Base-by-base conservation (phyloP, 225 moss, liverwort and hornwort genomes). In the Rhytidiadelphus loreus region DNA sequence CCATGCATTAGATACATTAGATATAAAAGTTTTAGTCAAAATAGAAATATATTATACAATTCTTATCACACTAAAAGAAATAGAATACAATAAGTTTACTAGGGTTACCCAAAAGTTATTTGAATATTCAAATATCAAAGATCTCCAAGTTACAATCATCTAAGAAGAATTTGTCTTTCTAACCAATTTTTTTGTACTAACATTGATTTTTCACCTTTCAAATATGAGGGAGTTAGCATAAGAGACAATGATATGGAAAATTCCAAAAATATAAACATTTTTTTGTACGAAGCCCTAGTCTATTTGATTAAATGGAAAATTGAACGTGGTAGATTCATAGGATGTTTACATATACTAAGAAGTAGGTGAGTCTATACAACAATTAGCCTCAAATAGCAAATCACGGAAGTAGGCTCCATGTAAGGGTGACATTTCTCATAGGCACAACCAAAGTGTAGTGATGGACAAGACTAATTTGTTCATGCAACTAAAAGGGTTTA, bases 111-210 rank as follows among this genome's bases (percentile, higher is more conserved):
- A 24, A 3, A 69, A 24, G 2, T 39, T 24, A 39, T 4, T 2
- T 41, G 12, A 14, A 69, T 39, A 39, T 39, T 39, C 13, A 7
- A 39, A 22, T 68, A n/a, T 68, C 2, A 23, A 65, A n/a, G 23
- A 23, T 23, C 13, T 69, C 13, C 2, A 39, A 39, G 8, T 39
- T 4, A 69, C 23, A 8, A 69, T 69, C 69, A 39, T 69, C 8
- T 7, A 4, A 39, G 7, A 69, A 23, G 23, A 21, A 39, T 39
- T 12, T 23, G 18, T 0, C 23, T 39, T 22, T 21, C 4, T 68
- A 68, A 0, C 1, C 4, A 22, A 7, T 22, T 22, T n/a, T 12
- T n/a, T 22, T 11, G 11, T 21, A 68, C 0, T 12, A 0, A n/a
- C 13, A n/a, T 13, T n/a, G 4, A n/a, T 68, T n/a, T n/a, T 68